phyloP scores from a whole-genome alignment of 116 monocot genomes.

The Dioscorea cayenensis region DNA sequence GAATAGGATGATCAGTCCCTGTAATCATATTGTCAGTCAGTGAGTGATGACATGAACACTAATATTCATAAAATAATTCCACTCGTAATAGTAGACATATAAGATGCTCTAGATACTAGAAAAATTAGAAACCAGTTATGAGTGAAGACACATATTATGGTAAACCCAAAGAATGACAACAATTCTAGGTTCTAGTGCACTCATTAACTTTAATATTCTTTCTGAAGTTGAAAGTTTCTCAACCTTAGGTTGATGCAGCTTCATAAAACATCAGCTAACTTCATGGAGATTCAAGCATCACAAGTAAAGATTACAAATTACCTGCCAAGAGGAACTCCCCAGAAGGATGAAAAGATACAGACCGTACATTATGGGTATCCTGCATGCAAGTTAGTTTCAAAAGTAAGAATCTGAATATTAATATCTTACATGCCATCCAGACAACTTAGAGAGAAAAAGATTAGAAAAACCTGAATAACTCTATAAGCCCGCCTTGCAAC shows the following conservation, averaged over 20 bases:
- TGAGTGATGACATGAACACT: conserved; percentile 2
- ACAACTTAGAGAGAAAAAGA: neutral
- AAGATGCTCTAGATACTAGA: too few relatives aligned
- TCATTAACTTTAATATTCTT: too few relatives aligned
- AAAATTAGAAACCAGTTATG: too few relatives aligned
- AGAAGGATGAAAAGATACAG: conserved; percentile 96
- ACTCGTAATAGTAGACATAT: too few relatives aligned
- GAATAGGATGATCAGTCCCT: conserved; percentile 90
- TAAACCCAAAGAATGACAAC: too few relatives aligned
- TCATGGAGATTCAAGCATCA: neutral
- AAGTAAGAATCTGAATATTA: neutral
- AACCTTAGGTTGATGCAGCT: too few relatives aligned
- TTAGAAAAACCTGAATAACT: conserved; percentile 76
- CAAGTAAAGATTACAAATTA: conserved; percentile 12
- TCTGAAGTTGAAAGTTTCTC: too few relatives aligned
- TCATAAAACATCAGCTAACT: too few relatives aligned
- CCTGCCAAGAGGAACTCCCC: conserved; percentile 88
- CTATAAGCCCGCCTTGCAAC: conserved; percentile 86
- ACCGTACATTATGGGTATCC: conserved; percentile 97
- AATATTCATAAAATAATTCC: neutral
- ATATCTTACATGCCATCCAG: neutral
- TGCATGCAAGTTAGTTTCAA: conserved; percentile 10
- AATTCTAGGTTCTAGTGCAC: too few relatives aligned
- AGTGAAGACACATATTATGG: too few relatives aligned
- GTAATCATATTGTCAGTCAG: conserved; percentile 8